phyloP scores from a whole-genome alignment of 306 rosid species.

The Cicer yamashitae region DNA sequence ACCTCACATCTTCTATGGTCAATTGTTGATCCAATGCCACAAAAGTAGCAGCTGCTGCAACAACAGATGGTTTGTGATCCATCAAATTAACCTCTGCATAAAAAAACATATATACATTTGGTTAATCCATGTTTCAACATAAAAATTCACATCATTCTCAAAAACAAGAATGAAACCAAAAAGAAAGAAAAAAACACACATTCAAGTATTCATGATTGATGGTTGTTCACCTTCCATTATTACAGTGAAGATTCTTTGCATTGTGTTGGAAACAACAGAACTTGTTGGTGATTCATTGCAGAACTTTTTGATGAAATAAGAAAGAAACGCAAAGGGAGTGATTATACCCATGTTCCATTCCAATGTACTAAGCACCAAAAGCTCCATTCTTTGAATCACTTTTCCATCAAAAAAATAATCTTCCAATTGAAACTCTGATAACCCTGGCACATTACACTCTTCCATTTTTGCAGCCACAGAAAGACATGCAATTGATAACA shows the following conservation, averaged over 20 bases:
- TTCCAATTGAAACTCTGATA: conserved; percentile 57
- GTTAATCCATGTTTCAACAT: conserved; percentile 25
- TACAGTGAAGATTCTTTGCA: conserved; percentile 56
- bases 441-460: conserved; percentile 60
- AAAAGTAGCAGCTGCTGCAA: conserved; percentile 80
- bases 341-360: conserved; percentile 71
- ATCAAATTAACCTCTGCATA: conserved; percentile 66
- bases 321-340: conserved; percentile 75
- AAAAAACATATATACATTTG: conserved; percentile 6
- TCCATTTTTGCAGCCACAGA: conserved; percentile 87
- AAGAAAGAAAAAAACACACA: background rate
- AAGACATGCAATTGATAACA: conserved; percentile 77
- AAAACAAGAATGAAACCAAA: background rate
- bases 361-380: conserved; percentile 70
- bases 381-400: conserved; percentile 76
- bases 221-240: conserved; percentile 61
- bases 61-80: conserved; percentile 70
- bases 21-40: conserved; percentile 61
- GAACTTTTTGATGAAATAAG: conserved; percentile 63
- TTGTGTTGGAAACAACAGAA: conserved; percentile 44
- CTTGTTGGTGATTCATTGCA: conserved; percentile 52
- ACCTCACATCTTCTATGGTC: conserved; percentile 56
- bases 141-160: background rate
- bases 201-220: background rate
- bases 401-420: conserved; percentile 59